Evolutionary conservation across 768 basidiomycete species (phyloP).

Genomic region (Chalciporus pseudorubinellus): DNA sequence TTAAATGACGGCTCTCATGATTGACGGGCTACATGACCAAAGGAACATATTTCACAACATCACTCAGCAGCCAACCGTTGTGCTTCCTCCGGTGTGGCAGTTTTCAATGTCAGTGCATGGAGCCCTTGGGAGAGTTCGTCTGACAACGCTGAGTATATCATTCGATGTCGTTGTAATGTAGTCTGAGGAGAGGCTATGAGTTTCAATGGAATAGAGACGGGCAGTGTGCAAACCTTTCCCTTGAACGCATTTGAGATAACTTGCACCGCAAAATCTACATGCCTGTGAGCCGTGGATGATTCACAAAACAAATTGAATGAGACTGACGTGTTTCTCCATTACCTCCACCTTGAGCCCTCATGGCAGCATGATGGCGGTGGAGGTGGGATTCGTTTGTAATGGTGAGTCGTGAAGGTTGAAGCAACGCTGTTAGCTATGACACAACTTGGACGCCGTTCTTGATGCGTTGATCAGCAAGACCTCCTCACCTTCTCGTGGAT

Average conservation of each 20-base stretch:
- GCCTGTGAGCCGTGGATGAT: slow-evolving; percentile 18
- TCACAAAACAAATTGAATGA: slow-evolving; percentile 13
- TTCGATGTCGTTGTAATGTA: slow-evolving; percentile 77
- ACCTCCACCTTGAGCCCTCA: slow-evolving; percentile 66
- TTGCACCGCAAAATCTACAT: slow-evolving; percentile 71
- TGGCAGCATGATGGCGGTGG: slow-evolving; percentile 81
- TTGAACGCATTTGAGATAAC: slow-evolving; percentile 71
- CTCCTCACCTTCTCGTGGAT: slow-evolving; percentile 55
- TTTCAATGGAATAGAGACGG: slow-evolving; percentile 7
- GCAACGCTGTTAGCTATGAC: slow-evolving; percentile 55
- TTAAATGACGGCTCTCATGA: slow-evolving; percentile 31
- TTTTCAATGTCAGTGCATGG: slow-evolving; percentile 75
- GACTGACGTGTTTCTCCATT: slow-evolving; percentile 81
- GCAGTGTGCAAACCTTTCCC: slow-evolving; percentile 56
- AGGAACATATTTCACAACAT: slow-evolving; percentile 21
- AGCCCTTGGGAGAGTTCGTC: slow-evolving; percentile 70
- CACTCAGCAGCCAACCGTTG: slow-evolving; percentile 22
- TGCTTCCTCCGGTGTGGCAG: slow-evolving; percentile 62
- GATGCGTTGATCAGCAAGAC: slow-evolving; percentile 22
- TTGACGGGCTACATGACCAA: slow-evolving; percentile 21
- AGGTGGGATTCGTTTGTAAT: slow-evolving; percentile 83
- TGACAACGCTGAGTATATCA: slow-evolving; percentile 70
- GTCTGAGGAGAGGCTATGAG: slow-evolving; percentile 40
- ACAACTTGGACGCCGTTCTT: slow-evolving; percentile 20
- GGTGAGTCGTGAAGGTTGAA: slow-evolving; percentile 60